Percentiles rank a stretch among this genome's conserved stretches.
phyloP scores from a whole-genome alignment of 1,284 basidiomycete genomes.

The Ustilago trichophora region DNA sequence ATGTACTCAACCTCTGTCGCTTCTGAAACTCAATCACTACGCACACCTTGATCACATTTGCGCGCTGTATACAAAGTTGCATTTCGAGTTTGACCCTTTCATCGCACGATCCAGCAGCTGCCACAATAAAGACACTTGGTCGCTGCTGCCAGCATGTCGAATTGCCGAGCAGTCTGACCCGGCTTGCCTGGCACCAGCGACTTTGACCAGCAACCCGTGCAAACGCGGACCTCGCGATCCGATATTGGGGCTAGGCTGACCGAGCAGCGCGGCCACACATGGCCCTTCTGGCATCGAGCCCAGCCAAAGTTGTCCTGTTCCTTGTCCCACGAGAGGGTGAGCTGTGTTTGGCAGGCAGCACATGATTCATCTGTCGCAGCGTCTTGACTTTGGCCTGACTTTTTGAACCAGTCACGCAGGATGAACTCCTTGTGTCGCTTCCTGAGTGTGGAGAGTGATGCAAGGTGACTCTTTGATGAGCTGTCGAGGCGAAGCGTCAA shows the following conservation, averaged over 20 bases:
- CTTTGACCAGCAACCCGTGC: conserved; percentile 39
- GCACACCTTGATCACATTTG: too few species aligned
- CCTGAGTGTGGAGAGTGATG: not conserved
- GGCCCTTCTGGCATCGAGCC: conserved; percentile 29
- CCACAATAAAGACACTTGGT: conserved; percentile 27
- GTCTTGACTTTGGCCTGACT: not conserved
- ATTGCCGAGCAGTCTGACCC: conserved; percentile 11
- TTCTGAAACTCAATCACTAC: too few species aligned
- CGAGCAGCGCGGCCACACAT: conserved; percentile 49
- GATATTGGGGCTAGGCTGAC: conserved; percentile 34
- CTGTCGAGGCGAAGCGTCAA: conserved; percentile 9
- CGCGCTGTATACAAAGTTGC: too few species aligned
- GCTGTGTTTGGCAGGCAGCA: conserved; percentile 26
- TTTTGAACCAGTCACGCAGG: conserved; percentile 6
- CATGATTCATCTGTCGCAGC: conserved; percentile 16
- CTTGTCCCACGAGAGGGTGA: conserved; percentile 12
- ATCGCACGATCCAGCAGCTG: conserved; percentile 34
- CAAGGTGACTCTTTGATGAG: not conserved
- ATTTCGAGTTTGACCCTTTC: not conserved
- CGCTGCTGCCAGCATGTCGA: conserved; percentile 8
- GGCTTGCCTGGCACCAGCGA: conserved; percentile 11
- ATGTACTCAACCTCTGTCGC: too few species aligned
- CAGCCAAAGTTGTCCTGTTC: conserved; percentile 14
- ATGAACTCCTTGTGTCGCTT: not conserved
- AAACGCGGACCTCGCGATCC: conserved; percentile 27